Conservation (phyloP, 1,284 basidiomycete genomes). For the Cryptococcus hybrid region DNA sequence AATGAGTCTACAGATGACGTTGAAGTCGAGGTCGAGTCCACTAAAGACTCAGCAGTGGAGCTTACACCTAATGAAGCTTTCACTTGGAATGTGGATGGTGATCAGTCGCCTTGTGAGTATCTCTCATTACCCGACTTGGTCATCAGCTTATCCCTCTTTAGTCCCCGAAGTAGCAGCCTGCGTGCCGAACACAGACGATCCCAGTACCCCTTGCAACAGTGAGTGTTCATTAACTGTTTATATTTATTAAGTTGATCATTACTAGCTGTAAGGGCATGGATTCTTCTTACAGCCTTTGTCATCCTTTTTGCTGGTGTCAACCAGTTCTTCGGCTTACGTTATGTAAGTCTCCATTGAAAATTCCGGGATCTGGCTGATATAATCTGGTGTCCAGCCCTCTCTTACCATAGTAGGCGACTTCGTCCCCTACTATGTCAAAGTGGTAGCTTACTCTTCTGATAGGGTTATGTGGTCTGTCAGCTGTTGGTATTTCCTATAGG, state of each 20-base stretch:
- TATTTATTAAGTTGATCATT: background rate
- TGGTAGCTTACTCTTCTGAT: conserved; percentile 2
- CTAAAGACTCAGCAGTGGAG: conserved; percentile 4
- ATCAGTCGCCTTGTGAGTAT: conserved; percentile 26
- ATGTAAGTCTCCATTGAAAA: conserved; percentile 8
- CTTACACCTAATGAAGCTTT: conserved; percentile 24
- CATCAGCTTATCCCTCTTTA: background rate
- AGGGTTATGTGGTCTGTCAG: conserved; percentile 28
- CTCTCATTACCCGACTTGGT: background rate
- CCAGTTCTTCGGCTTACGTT: conserved; percentile 47
- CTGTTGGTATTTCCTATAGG: conserved; percentile 28
- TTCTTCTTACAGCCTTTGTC: conserved; percentile 47
- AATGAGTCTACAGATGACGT: too few species aligned
- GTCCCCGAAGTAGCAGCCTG: conserved; percentile 30
- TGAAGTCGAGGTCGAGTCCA: too few species aligned
- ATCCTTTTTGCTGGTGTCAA: conserved; percentile 66
- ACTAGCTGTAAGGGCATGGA: conserved; percentile 21
- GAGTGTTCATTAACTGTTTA: conserved; percentile 2
- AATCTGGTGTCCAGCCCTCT: conserved; percentile 15
- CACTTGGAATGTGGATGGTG: conserved; percentile 22
- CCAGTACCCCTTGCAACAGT: conserved; percentile 23
- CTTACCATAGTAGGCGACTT: conserved; percentile 4
- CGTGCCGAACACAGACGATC: conserved; percentile 30
- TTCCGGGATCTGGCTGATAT: too few species aligned
- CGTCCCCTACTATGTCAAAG: too few species aligned